These are phyloP conservation scores for Moesziomyces parantarcticus DNA, from an alignment of 1,284 basidiomycete species.

Conservation along the genomic window DNA sequence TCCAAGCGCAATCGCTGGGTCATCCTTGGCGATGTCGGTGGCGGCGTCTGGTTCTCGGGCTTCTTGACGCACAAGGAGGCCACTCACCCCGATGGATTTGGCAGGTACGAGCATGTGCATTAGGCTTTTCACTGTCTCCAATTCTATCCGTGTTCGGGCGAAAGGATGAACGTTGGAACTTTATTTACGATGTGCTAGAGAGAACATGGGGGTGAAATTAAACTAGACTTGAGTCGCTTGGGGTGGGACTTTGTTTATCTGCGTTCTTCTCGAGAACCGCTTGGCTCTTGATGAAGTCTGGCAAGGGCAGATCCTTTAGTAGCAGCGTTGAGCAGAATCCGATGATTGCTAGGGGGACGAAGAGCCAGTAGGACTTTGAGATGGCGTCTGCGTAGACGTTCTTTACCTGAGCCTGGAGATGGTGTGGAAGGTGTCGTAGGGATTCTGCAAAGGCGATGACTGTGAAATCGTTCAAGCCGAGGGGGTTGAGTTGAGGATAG, in stretches of 20 bases:
- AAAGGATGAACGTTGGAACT: no score
- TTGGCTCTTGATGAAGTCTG: slow-evolving; percentile 36
- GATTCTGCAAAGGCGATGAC: slow-evolving; percentile 27
- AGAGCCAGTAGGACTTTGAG: slow-evolving; percentile 19
- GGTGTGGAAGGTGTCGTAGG: slow-evolving; percentile 19
- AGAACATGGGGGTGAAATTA: no score
- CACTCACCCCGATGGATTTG: slow-evolving; percentile 9
- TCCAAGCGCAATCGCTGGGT: slow-evolving; percentile 25
- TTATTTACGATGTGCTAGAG: no score
- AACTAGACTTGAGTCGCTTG: no score
- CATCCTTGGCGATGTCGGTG: slow-evolving; percentile 16
- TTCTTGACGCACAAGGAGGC: slow-evolving; percentile 19
- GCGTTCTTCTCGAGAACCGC: slow-evolving; percentile 20
- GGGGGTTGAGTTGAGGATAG: slow-evolving; percentile 21
- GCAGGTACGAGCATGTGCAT: slow-evolving; percentile 15
- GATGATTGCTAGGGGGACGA: slow-evolving; percentile 34
- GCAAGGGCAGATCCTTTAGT: slow-evolving; percentile 39
- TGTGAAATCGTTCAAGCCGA: slow-evolving; percentile 37
- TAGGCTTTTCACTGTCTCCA: neutral
- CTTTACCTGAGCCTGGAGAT: slow-evolving; percentile 12
- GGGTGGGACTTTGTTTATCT: neutral
- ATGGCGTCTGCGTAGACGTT: slow-evolving; percentile 31
- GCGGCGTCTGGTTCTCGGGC: slow-evolving; percentile 23
- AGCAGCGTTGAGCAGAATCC: slow-evolving; percentile 25
- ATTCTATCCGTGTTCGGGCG: no score